phyloP scores from a whole-genome alignment of 352 stramenopile genomes.

The Phytophthora uliginosa region DNA sequence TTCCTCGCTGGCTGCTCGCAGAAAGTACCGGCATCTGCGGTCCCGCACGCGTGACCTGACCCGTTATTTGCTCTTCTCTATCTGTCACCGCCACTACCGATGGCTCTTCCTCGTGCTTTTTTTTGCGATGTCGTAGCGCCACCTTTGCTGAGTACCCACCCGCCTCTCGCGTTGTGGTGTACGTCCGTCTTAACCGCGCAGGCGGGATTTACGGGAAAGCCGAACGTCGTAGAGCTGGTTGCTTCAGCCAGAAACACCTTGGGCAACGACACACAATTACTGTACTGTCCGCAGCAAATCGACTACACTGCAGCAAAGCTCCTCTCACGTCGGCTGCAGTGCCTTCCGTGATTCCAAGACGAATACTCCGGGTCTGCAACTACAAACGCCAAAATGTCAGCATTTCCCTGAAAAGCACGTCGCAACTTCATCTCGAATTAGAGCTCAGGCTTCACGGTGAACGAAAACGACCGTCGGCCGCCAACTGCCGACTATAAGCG shows the following conservation, averaged over 20 bases:
- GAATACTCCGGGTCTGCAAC: constrained; percentile 29
- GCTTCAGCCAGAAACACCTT: constrained; percentile 18
- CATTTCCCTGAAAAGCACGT: constrained; percentile 30
- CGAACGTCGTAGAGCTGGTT: constrained; percentile 5
- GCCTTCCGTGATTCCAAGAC: constrained; percentile 14
- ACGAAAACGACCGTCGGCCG: constrained; percentile 34
- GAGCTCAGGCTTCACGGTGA: constrained; percentile 24
- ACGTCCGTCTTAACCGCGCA: constrained; percentile 14
- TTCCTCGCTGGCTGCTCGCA: constrained; percentile 41
- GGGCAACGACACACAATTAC: constrained; percentile 5
- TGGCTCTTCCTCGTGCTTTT: constrained; percentile 48
- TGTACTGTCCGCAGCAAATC: constrained; percentile 8
- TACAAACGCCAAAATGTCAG: constrained; percentile 34
- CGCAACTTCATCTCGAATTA: constrained; percentile 46
- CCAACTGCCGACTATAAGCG: constrained; percentile 30
- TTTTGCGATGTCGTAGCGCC: constrained; percentile 54
- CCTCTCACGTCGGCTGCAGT: constrained; percentile 1
- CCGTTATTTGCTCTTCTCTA: constrained; percentile 37
- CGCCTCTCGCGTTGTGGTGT: constrained; percentile 11
- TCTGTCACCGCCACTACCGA: constrained; percentile 43
- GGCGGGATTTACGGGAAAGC: constrained; percentile 1
- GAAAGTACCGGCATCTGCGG: constrained; percentile 46
- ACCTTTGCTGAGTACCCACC: constrained; percentile 39
- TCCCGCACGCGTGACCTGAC: constrained; percentile 22
- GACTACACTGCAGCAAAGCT: constrained; percentile 3